These are phyloP conservation scores for Anthostomella pinea DNA, from an alignment of 2,329 filamentous ascomycete species.

Conservation along the genomic window DNA sequence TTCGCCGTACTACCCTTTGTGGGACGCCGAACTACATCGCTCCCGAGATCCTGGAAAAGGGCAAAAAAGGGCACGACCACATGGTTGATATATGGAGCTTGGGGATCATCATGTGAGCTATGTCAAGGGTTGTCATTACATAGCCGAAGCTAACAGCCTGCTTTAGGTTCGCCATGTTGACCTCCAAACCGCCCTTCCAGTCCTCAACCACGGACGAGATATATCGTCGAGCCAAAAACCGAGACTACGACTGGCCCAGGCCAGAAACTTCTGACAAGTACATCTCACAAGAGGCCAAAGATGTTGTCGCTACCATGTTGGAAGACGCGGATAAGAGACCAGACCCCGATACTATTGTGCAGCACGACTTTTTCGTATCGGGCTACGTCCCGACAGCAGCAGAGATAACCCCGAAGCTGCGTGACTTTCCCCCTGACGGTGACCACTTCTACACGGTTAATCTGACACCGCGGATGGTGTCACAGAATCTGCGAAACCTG, in stretches of 20 bases:
- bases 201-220: slow-evolving; percentile 86
- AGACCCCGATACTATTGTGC: slow-evolving; percentile 73
- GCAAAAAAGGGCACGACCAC: slow-evolving; percentile 91
- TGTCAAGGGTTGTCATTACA: background rate
- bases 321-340: slow-evolving; percentile 73
- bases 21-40: slow-evolving; percentile 98
- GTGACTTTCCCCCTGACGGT: slow-evolving; percentile 55
- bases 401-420: slow-evolving; percentile 57
- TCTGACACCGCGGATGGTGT: slow-evolving; percentile 42
- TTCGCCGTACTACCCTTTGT: slow-evolving; percentile 86
- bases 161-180: slow-evolving; percentile 86
- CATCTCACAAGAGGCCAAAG: slow-evolving; percentile 73
- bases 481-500: slow-evolving; percentile 49
- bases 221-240: slow-evolving; percentile 66
- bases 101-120: slow-evolving; percentile 86
- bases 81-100: slow-evolving; percentile 99
- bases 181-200: slow-evolving; percentile 94
- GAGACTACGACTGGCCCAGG: slow-evolving; percentile 78
- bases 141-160: slow-evolving; percentile 21
- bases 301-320: slow-evolving; percentile 73
- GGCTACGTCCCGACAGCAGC: slow-evolving; percentile 66
- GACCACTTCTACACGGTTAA: slow-evolving; percentile 56
- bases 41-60: slow-evolving; percentile 92
- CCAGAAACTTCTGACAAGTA: slow-evolving; percentile 63
- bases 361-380: slow-evolving; percentile 75